Percentiles rank a stretch among this genome's conserved stretches.
These are phyloP conservation scores for Chrysopogon serrulatus DNA, from an alignment of 176 grass and related monocot genomes.

Conservation along the genomic window DNA sequence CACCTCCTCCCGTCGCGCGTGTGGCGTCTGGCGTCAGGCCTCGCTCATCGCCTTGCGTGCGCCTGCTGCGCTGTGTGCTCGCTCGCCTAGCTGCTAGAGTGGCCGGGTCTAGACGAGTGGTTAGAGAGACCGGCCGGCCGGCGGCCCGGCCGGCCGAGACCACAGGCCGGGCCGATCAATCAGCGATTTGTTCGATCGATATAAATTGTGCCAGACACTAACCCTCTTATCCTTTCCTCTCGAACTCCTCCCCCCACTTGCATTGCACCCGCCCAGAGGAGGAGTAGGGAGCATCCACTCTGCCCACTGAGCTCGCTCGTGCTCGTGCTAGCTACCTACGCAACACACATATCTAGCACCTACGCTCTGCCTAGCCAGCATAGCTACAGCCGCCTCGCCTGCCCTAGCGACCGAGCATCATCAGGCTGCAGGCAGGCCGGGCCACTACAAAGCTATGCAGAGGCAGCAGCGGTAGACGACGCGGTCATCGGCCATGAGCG, in stretches of 20 bases:
- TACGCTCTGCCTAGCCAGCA: not conserved
- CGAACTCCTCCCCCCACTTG: constrained; percentile 33
- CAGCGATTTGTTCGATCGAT: not conserved
- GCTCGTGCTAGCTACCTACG: constrained; percentile 3
- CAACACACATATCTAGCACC: not conserved
- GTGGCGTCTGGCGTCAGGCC: constrained; percentile 19
- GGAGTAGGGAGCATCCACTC: constrained; percentile 21
- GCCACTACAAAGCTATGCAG: not conserved
- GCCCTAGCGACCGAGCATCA: not conserved
- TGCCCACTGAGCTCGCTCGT: constrained; percentile 36
- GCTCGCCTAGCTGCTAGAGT: not conserved
- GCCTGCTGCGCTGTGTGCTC: not conserved
- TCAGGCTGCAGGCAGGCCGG: not conserved
- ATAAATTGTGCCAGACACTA: constrained; percentile 36
- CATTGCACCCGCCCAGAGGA: constrained; percentile 24
- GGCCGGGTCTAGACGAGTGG: not conserved
- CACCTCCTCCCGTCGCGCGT: not conserved
- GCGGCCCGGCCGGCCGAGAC: not conserved
- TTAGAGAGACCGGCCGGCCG: not conserved
- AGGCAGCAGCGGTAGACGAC: not conserved
- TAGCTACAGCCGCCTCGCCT: constrained; percentile 1
- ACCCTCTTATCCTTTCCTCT: constrained; percentile 39
- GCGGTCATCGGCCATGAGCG: constrained; percentile 19
- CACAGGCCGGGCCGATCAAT: not conserved
- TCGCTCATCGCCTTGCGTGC: constrained; percentile 23